Base-by-base conservation (phyloP, 306 rosid genomes). In the Vigna trinervia region DNA sequence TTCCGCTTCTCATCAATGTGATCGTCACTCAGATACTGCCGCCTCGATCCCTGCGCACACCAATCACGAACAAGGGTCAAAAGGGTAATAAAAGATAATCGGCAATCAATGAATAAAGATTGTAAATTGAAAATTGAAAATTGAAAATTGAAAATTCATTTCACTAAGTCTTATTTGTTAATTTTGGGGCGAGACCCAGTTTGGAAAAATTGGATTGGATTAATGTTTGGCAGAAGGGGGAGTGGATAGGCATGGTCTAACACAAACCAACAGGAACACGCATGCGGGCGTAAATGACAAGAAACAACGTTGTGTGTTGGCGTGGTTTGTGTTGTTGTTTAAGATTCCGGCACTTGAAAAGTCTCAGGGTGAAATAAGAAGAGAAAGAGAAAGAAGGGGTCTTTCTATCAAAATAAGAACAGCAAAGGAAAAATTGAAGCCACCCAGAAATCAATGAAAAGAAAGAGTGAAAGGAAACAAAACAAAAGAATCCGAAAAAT, bases 31-130 rank as follows among this genome's bases (percentile, higher is more conserved):
- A 8, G 34, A 22, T 12, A 56, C 39, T 28, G 22, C 9, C 8
- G 4, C 2, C 28, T 62, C 20, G 34, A 30, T 28, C 68, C 82
- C 82, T 76, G 76, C 43, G 47, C 47, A 67, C 48, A 36, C 32
- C 71, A 74, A 69, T 56, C 58, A 71, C 1, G 46, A 41, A 41
- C 65, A 62, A 64, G 5, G 52, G 69, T 54, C 56, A 73, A 41
- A 69, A 14, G 13, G 68, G 69, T 65, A 62, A 67, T 65, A 68
- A 67, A 58, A 6, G 26, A 76, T 58, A 51, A 30, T 48, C 34
- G 11, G 45, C 5, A 85, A 78, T 81, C 85, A 47, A 79, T 59
- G 15, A 48, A 74, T 41, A 11, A 82, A 74, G 43, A 28, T 50
- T 17, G 56, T 8, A 45, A 75, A 8, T 41, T 41, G 46, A 0